A percentile compares a stretch with the other conserved stretches of the same genome.
Conservation (phyloP, 1,284 basidiomycete genomes). For the Mixia osmundae region DNA sequence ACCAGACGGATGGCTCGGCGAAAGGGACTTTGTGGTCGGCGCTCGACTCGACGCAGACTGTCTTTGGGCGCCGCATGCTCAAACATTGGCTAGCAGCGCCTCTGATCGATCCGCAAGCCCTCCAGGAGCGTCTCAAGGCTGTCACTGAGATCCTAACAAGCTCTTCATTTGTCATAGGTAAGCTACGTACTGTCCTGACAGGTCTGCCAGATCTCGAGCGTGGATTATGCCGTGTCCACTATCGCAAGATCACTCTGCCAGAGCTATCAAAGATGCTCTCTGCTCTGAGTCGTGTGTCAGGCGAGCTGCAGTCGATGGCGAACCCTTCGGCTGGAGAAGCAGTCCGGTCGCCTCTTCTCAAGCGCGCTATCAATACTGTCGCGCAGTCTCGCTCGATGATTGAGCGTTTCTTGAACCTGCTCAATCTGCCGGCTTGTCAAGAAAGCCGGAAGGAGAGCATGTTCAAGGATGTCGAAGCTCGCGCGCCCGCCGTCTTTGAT, state of each 20-base stretch:
- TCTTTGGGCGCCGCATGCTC: constrained; percentile 64
- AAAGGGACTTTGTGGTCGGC: constrained; percentile 65
- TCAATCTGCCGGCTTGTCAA: too few relatives aligned
- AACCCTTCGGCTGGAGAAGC: too few relatives aligned
- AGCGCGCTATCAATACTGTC: too few relatives aligned
- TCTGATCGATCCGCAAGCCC: constrained; percentile 27
- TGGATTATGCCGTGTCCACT: constrained; percentile 70
- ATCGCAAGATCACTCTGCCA: constrained; percentile 53
- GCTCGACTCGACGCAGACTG: constrained; percentile 56
- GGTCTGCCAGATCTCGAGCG: constrained; percentile 68
- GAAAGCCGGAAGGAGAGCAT: too few relatives aligned
- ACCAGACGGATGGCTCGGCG: constrained; percentile 52
- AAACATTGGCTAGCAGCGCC: constrained; percentile 71
- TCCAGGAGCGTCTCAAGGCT: constrained; percentile 56
- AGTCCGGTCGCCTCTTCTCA: too few relatives aligned
- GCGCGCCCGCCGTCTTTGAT: too few relatives aligned
- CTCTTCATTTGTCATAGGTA: constrained; percentile 30
- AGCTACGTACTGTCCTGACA: constrained; percentile 42
- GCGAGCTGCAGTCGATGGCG: too few relatives aligned
- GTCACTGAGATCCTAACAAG: constrained; percentile 51
- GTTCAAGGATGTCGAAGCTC: too few relatives aligned
- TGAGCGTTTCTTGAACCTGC: too few relatives aligned
- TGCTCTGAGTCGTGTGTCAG: too few relatives aligned
- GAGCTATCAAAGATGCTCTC: constrained; percentile 57
- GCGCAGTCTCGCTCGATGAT: too few relatives aligned